Base-by-base conservation (phyloP, 257 asterid species). In the Henckelia pumila region DNA sequence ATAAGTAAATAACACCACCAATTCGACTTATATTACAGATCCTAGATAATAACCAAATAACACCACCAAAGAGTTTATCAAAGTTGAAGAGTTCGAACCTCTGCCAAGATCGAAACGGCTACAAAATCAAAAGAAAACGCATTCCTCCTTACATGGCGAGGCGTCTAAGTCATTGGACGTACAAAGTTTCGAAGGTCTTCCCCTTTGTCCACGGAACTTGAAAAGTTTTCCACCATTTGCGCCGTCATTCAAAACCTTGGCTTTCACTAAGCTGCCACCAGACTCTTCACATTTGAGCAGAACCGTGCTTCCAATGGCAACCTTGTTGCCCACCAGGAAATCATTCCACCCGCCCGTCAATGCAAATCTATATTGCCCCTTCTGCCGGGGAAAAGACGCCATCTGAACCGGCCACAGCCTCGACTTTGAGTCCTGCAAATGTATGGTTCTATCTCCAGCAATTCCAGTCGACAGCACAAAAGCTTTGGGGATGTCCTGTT, bases 261-360 rank as follows among this genome's bases (percentile, higher is more conserved):
- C 49, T 37, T 37, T 37, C 49, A 37, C 49, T 37, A 37, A 37
- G 49, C 17, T 37, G 14, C 49, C 49, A 37, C 49, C 49, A 37
- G 49, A 17, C 49, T 2, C 49, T 10, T 10, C 16, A 28, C 29
- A 64, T 28, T 52, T 14, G 20, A 64, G 52, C 7, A 22, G 29
- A 44, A 64, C 19, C 23, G 26, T 64, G 69, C 28, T 64, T 64
- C 69, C 69, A 23, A 49, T 33, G 22, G 52, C 56, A 22, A 64
- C 44, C 6, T 64, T 64, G 69, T 64, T 64, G 47, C 40, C 25
- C 16, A 24, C 13, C 3, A 64, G 24, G 6, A 64, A 64, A 24
- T 64, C 35, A 3, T 29, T 1, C 69, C 58, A 64, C 21, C 69
- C 69, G n/a, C 16, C n/a, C 2, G 22, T 13, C 59, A 37, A 5